Percentiles rank a stretch among this genome's conserved stretches.
Conservation (phyloP, 257 asterid species). For the Rauvolfia tetraphylla region DNA sequence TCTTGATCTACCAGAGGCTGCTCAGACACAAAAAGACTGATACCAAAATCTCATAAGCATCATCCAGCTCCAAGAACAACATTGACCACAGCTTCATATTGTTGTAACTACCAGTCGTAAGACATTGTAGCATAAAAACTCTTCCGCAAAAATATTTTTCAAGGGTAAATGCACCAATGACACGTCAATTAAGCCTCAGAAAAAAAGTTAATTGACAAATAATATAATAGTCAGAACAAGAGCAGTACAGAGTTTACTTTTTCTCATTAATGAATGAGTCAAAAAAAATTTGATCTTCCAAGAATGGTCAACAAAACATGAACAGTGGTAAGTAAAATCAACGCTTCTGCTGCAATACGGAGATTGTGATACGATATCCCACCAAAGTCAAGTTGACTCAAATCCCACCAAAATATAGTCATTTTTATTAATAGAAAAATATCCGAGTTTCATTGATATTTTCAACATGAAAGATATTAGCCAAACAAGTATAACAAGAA, state of each 20-base stretch:
- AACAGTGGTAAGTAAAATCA: conserved; percentile 5
- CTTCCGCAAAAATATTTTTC: neutral
- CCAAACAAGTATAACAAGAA: conserved; percentile 5
- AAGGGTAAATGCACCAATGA: neutral
- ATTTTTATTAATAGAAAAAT: neutral
- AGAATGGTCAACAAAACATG: conserved; percentile 6
- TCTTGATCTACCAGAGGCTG: neutral
- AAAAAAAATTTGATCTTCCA: neutral
- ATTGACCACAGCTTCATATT: neutral
- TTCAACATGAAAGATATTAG: neutral
- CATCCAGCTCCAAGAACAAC: neutral
- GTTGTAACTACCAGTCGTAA: neutral
- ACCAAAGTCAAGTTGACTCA: conserved; percentile 17
- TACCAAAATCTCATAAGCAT: neutral
- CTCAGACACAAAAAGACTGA: neutral
- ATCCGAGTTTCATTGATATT: neutral
- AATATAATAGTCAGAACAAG: neutral
- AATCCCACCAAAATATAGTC: neutral
- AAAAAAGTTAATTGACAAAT: neutral
- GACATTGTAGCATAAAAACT: neutral
- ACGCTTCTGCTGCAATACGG: neutral
- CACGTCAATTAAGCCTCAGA: neutral
- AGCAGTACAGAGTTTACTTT: neutral
- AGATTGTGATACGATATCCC: neutral
- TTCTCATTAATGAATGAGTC: neutral